Evolutionary conservation across 306 rosid species (phyloP).

Genomic region (Acacia confusa): DNA sequence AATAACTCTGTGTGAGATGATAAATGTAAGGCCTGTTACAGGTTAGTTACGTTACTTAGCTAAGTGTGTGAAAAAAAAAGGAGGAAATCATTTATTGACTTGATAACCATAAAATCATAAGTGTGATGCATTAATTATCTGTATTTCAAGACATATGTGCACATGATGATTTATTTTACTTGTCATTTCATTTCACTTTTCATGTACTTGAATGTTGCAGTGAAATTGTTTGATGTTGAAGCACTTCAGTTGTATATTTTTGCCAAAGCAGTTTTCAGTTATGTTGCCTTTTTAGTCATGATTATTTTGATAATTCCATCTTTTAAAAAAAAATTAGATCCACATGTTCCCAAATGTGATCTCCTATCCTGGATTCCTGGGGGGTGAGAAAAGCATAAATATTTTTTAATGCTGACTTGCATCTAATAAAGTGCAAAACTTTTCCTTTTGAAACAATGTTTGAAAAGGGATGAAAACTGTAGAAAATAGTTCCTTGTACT

Average conservation of each 20-base stretch:
- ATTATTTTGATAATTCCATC: too few species aligned
- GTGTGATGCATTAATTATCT: not conserved
- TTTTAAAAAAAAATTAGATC: too few species aligned
- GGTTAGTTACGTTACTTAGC: not conserved
- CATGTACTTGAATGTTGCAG: not conserved
- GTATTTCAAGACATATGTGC: not conserved
- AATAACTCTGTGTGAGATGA: not conserved
- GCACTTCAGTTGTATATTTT: not conserved
- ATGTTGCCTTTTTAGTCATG: too few species aligned
- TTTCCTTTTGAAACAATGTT: not conserved
- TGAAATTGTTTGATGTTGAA: not conserved
- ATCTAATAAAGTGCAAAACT: not conserved
- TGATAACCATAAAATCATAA: not conserved
- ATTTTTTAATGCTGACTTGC: not conserved
- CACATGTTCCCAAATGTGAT: too few species aligned
- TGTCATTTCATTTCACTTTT: not conserved
- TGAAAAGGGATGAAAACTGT: not conserved
- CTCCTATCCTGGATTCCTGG: not conserved
- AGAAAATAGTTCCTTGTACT: not conserved
- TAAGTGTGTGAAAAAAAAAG: not conserved
- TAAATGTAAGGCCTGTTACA: not conserved
- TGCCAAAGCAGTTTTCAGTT: too few species aligned
- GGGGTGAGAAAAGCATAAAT: not conserved
- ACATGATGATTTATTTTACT: not conserved
- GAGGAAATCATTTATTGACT: not conserved